Conservation (phyloP, 2,329 filamentous ascomycete genomes). For the Chrysoporthe puriensis region DNA sequence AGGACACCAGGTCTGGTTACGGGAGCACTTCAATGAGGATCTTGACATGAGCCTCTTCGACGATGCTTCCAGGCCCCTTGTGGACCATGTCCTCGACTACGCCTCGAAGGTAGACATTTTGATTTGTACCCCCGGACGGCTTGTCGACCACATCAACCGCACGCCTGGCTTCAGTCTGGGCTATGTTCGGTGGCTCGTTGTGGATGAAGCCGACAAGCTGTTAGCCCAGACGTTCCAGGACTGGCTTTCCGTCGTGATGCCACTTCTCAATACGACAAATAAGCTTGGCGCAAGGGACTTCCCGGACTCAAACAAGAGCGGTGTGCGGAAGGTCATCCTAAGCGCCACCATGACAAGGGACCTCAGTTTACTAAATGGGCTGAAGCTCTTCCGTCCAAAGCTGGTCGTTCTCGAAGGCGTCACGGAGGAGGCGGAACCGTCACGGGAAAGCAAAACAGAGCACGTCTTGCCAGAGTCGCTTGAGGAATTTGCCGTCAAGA, state of each 20-base stretch:
- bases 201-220: conserved; percentile 92
- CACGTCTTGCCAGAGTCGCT: conserved; percentile 65
- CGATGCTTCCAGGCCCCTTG: conserved; percentile 45
- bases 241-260: conserved; percentile 77
- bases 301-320: conserved; percentile 54
- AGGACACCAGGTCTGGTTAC: conserved; percentile 49
- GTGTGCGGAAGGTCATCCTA: conserved; percentile 79
- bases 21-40: conserved; percentile 45
- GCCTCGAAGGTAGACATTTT: conserved; percentile 81
- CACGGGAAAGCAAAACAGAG: conserved; percentile 44
- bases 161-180: conserved; percentile 82
- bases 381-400: conserved; percentile 74
- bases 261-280: conserved; percentile 52
- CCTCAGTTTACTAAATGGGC: conserved; percentile 73
- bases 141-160: conserved; percentile 87
- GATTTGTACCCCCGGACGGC: conserved; percentile 86
- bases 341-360: conserved; percentile 93
- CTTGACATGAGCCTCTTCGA: conserved; percentile 43
- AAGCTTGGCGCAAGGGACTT: conserved; percentile 57
- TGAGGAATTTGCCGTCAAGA: conserved; percentile 67
- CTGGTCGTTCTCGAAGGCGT: conserved; percentile 73
- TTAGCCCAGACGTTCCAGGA: conserved; percentile 91
- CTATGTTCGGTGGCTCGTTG: conserved; percentile 82
- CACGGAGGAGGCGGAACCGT: conserved; percentile 39
- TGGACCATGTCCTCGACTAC: conserved; percentile 67